Evolutionary conservation across 495 filamentous ascomycete species (phyloP).

Genomic region (Podospora pseudopauciseta): DNA sequence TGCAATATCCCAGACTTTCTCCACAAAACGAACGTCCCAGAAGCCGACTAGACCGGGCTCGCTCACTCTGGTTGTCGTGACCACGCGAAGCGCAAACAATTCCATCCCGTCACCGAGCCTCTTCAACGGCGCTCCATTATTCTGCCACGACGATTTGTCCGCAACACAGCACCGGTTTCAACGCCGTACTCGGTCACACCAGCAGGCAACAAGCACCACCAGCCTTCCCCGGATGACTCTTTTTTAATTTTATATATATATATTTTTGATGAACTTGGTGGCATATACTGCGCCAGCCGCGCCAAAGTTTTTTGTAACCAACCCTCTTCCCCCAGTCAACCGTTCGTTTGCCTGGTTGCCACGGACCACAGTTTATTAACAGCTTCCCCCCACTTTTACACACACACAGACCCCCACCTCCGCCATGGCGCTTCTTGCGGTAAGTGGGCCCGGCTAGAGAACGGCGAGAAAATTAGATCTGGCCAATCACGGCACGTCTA

Average conservation of each 20-base stretch:
- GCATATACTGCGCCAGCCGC: background rate
- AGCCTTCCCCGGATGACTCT: background rate
- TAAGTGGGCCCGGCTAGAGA: background rate
- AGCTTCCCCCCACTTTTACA: background rate
- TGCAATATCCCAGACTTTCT: slow-evolving; percentile 13
- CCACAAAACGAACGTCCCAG: slow-evolving; percentile 10
- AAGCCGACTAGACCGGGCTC: slow-evolving; percentile 6
- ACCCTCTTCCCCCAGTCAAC: background rate
- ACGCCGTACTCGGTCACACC: background rate
- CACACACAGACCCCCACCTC: background rate
- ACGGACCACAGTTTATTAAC: background rate
- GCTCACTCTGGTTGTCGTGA: slow-evolving; percentile 6
- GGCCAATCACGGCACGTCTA: slow-evolving; percentile 17
- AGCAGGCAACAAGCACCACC: background rate
- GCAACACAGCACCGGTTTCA: background rate
- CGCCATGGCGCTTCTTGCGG: background rate
- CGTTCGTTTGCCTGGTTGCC: background rate
- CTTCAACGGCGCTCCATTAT: background rate
- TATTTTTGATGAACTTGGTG: no score
- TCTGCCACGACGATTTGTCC: background rate
- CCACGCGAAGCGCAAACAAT: slow-evolving; percentile 4
- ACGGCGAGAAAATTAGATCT: background rate
- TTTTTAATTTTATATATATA: background rate
- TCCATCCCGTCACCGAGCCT: background rate
- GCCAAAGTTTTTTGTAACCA: background rate